These are phyloP conservation scores for Coprinellus aureogranulatus DNA, from an alignment of 768 basidiomycete genomes.

Conservation along the genomic window DNA sequence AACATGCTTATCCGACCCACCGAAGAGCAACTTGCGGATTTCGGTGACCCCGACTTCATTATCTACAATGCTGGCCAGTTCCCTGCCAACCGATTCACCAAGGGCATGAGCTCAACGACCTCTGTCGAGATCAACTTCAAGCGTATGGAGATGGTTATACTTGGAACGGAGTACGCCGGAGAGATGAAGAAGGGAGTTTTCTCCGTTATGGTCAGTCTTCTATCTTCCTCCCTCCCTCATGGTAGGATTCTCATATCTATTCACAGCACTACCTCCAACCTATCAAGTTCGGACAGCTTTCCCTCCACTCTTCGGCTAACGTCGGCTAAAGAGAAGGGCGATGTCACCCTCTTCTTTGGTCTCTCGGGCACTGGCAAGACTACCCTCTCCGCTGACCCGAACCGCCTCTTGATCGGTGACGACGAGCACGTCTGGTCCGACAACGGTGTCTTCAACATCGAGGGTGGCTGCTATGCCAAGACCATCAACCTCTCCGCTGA, in stretches of 20 bases:
- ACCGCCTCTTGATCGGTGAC: slow-evolving; percentile 92
- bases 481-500: slow-evolving; percentile 93
- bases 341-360: slow-evolving; percentile 99
- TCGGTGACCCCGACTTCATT: slow-evolving; percentile 98
- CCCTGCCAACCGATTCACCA: slow-evolving; percentile 99
- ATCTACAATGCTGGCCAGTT: slow-evolving; percentile 99
- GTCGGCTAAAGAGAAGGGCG: slow-evolving; percentile 83
- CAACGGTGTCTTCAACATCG: slow-evolving; percentile 98
- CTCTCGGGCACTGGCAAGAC: slow-evolving; percentile 98
- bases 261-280: slow-evolving; percentile 93
- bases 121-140: slow-evolving; percentile 99
- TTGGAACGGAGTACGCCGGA: slow-evolving; percentile 95
- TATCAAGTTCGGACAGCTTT: slow-evolving; percentile 96
- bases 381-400: slow-evolving; percentile 94
- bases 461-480: slow-evolving; percentile 99
- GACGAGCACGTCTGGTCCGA: slow-evolving; percentile 99
- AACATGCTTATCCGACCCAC: slow-evolving; percentile 99
- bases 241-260: slow-evolving; percentile 12
- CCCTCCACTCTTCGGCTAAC: slow-evolving; percentile 97
- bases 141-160: slow-evolving; percentile 99
- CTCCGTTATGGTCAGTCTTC: slow-evolving; percentile 79
- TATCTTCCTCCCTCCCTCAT: background rate
- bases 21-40: slow-evolving; percentile 86
- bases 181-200: slow-evolving; percentile 99
- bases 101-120: slow-evolving; percentile 99